A percentile compares a stretch with the other conserved stretches of the same genome.
These are phyloP conservation scores for Metarhizium guizhouense DNA, from an alignment of 2,329 filamentous ascomycete species.

Conservation along the genomic window DNA sequence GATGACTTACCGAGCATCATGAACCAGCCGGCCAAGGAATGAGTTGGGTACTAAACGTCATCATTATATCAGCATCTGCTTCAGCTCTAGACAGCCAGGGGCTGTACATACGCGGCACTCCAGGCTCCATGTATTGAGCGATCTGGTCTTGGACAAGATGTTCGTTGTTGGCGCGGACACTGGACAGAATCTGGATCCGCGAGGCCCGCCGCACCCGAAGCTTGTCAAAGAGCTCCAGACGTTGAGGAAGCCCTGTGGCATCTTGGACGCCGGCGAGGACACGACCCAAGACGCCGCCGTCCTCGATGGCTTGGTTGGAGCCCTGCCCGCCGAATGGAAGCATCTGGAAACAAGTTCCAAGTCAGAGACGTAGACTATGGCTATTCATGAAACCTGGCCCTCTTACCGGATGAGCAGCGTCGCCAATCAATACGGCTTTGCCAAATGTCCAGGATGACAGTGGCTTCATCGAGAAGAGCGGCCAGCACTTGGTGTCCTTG, in stretches of 20 bases:
- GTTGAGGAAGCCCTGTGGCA: neutral
- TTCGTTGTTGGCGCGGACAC: slow-evolving; percentile 1
- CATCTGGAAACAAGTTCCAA: slow-evolving; percentile 1
- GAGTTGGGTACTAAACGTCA: neutral
- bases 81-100: neutral
- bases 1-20: neutral
- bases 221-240: slow-evolving; percentile 1
- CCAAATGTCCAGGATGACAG: slow-evolving; percentile 1
- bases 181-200: slow-evolving; percentile 3
- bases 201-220: slow-evolving; percentile 1
- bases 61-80: neutral
- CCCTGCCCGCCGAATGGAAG: slow-evolving; percentile 7
- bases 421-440: slow-evolving; percentile 5
- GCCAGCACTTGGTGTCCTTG: slow-evolving; percentile 4
- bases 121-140: slow-evolving; percentile 3
- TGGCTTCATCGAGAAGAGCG: slow-evolving; percentile 5
- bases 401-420: slow-evolving; percentile 7
- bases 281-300: slow-evolving; percentile 2
- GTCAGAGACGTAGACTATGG: neutral
- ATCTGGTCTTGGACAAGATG: slow-evolving; percentile 1
- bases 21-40: neutral
- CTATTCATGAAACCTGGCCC: neutral
- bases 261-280: neutral
- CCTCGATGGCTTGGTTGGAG: slow-evolving; percentile 7
- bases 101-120: neutral